Evolutionary conservation across 2,329 filamentous ascomycete genomes (phyloP).

Genomic region (Biscogniauxia sp.): DNA sequence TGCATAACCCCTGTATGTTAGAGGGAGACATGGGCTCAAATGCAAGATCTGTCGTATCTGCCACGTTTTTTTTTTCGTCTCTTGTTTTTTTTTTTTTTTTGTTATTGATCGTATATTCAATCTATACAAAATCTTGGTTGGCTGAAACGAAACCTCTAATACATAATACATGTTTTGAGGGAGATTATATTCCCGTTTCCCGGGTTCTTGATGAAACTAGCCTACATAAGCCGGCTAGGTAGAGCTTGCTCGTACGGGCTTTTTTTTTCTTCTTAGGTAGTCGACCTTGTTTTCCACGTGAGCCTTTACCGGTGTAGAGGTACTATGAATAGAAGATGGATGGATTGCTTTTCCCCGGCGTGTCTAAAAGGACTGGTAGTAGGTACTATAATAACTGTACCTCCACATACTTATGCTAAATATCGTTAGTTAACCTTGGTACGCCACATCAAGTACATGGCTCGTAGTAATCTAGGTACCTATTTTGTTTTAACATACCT

Average conservation of each 20-base stretch:
- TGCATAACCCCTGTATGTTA: background rate
- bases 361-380: too few relatives aligned
- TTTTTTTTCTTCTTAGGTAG: background rate
- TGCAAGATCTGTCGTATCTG: background rate
- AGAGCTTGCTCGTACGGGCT: background rate
- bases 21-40: background rate
- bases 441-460: too few relatives aligned
- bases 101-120: background rate
- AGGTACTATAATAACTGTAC: too few relatives aligned
- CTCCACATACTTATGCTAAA: too few relatives aligned
- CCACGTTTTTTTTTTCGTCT: background rate
- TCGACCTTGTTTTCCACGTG: background rate
- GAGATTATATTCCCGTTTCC: background rate
- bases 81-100: too few relatives aligned
- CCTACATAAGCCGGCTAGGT: background rate
- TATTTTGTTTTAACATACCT: too few relatives aligned
- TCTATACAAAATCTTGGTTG: background rate
- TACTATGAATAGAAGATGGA: background rate
- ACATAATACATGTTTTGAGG: background rate
- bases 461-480: too few relatives aligned
- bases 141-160: background rate
- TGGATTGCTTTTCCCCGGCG: background rate
- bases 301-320: background rate
- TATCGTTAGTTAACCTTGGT: too few relatives aligned
- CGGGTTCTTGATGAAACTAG: background rate